Base-by-base conservation (phyloP, 148 eudicot genomes). In the Talinum fruticosum region DNA sequence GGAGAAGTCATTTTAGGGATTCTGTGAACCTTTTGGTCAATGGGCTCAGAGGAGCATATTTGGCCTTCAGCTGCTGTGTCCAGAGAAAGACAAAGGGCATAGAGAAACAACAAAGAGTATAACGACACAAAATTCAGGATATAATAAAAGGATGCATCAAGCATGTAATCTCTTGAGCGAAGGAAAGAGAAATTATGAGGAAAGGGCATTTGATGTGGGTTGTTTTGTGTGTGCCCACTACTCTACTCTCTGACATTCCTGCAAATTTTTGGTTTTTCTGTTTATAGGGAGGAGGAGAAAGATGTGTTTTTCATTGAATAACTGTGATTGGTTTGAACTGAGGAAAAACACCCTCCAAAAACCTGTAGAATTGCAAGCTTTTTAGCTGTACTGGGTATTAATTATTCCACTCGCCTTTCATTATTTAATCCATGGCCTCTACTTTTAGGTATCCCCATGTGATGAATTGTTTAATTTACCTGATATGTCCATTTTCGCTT, bases 51-150 rank as follows among this genome's bases (percentile, higher is more conserved):
- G 69, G 72, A 44, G 66, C 29, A 69, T n/a, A n/a, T 16, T 23
- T 36, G 57, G 47, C 69, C 71, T 24, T 68, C 70, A 36, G 15
- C 26, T 19, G 24, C 1, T 21, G 23, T 16, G 41, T 7, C 41
- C 34, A 65, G 44, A 23, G 49, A 75, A 79, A 79, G 86, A 85
- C 84, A 80, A 70, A 83, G 82, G 85, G 78, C 79, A 79, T 62
- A 18, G 78, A 66, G 78, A 85, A 73, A 84, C 82, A 86, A 86
- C 71, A 51, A 80, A 14, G 23, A 51, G 35, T 37, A 82, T 45
- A 83, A 75, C 62, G 81, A 82, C 80, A 81, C 34, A 34, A 51
- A 73, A 49, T 28, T 16, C 8, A 34, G 54, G 69, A 70, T 32
- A 23, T 65, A 19, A 29, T 34, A 45, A 62, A 33, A 62, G 32